Evolutionary conservation across 768 basidiomycete genomes (phyloP), one percentile per base, ranked within the genome.

Genomic region (Rhizopogon vesiculosus): DNA sequence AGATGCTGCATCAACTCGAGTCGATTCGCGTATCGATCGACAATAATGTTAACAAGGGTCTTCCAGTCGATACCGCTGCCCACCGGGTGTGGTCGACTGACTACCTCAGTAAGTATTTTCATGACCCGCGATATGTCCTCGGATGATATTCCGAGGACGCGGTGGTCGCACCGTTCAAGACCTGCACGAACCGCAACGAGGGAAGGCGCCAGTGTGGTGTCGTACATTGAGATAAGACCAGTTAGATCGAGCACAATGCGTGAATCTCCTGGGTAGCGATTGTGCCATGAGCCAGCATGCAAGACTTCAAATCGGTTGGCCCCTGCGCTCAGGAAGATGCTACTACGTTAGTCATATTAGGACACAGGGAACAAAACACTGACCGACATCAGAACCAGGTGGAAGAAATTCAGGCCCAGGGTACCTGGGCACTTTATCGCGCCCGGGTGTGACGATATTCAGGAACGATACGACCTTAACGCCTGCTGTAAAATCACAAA

Each of bases 51-150:
- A 10, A 71, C 58, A 35, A 78, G 62, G 3, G 68, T 67, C 31
- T 61, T 61, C 79, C 80, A 80, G 59, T 82, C 77, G 2, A 78
- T 54, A 0, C 68, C 69, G 49, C 72, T 77, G 1, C 58, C 55
- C 5, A 41, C 45, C 1, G 22, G 54, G 3, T 35, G 39, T n/a
- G 59, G 48, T 40, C 48, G 25, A 25, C n/a, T 39, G 41, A 66
- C 16, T 6, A 8, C 28, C 3, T 45, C 29, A 31, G 28, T 54
- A 0, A 65, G 44, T 19, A 55, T 55, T 5, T 48, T 31, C n/a
- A 39, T 62, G 7, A 41, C 42, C 1, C 40, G 56, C 1, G 52
- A 50, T 9, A 56, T 13, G 48, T 65, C 64, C 31, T 56, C 53
- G 10, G 31, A 42, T 13, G 60, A 64, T 2, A 59, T 51, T 25